Percentiles rank a stretch among this genome's conserved stretches.
Evolutionary conservation across 1,284 basidiomycete species (phyloP).

Genomic region (Peniophora sp.): DNA sequence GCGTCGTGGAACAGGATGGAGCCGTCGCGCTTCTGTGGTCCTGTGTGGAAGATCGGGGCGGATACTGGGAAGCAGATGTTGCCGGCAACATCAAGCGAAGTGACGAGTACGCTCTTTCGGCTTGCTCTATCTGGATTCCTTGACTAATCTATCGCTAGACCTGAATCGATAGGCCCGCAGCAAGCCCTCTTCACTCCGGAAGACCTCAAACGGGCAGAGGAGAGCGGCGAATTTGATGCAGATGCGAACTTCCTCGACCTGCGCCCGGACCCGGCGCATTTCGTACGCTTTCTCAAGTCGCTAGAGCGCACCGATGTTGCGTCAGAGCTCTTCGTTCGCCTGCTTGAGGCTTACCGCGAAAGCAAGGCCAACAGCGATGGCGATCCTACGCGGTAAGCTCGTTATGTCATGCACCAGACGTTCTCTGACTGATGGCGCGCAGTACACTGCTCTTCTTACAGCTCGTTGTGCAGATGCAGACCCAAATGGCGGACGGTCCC

Average conservation of each 20-base stretch:
- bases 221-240: slow-evolving; percentile 35
- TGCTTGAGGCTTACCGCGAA: slow-evolving; percentile 64
- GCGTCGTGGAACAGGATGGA: slow-evolving; percentile 45
- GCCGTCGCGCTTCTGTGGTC: slow-evolving; percentile 54
- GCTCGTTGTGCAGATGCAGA: slow-evolving; percentile 73
- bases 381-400: slow-evolving; percentile 47
- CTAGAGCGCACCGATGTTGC: slow-evolving; percentile 63
- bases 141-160: background rate
- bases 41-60: slow-evolving; percentile 46
- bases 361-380: slow-evolving; percentile 32
- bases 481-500: slow-evolving; percentile 45
- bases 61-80: slow-evolving; percentile 47
- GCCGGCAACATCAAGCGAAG: slow-evolving; percentile 40
- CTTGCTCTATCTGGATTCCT: background rate
- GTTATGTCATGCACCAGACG: background rate
- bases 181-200: slow-evolving; percentile 43
- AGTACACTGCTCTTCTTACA: slow-evolving; percentile 64
- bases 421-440: background rate
- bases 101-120: slow-evolving; percentile 34
- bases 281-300: slow-evolving; percentile 56
- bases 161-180: slow-evolving; percentile 17
- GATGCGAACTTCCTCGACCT: slow-evolving; percentile 57
- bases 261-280: slow-evolving; percentile 63
- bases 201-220: slow-evolving; percentile 31
- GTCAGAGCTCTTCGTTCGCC: slow-evolving; percentile 63